phyloP scores from a whole-genome alignment of 2,329 filamentous ascomycete species.

The Exophiala sp. region DNA sequence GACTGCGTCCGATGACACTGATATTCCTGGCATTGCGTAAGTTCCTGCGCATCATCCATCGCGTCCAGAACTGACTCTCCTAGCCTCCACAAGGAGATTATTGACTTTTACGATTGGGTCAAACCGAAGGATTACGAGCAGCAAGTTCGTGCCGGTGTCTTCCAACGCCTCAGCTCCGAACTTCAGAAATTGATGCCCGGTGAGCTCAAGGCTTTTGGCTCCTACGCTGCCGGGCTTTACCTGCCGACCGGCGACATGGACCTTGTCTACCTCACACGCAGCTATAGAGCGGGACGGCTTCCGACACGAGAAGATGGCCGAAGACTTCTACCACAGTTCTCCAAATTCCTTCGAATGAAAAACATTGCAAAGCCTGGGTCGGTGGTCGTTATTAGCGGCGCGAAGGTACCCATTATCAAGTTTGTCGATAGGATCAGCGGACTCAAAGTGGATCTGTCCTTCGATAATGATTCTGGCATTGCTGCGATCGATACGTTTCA shows the following conservation, averaged over 20 bases:
- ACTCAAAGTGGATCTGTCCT: constrained; percentile 85
- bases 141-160: constrained; percentile 63
- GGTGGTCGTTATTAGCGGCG: constrained; percentile 63
- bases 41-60: neutral
- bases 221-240: constrained; percentile 78
- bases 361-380: constrained; percentile 54
- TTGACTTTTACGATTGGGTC: constrained; percentile 83
- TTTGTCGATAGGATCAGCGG: constrained; percentile 73
- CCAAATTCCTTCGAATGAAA: constrained; percentile 51
- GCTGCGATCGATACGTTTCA: constrained; percentile 73
- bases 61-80: constrained; percentile 7
- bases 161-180: constrained; percentile 59
- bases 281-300: constrained; percentile 47
- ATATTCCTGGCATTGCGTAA: constrained; percentile 24
- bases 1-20: neutral
- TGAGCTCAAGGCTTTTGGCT: constrained; percentile 75
- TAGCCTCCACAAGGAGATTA: constrained; percentile 82
- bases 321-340: constrained; percentile 56
- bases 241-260: constrained; percentile 87
- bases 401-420: constrained; percentile 88
- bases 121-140: constrained; percentile 72
- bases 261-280: constrained; percentile 66
- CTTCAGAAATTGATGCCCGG: constrained; percentile 55
- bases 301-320: constrained; percentile 41
- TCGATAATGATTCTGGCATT: constrained; percentile 82